Evolutionary conservation across 192 early-diverging fungal species (phyloP), one percentile per base, ranked within the genome.

Genomic region (Umbelopsis isabellina): DNA sequence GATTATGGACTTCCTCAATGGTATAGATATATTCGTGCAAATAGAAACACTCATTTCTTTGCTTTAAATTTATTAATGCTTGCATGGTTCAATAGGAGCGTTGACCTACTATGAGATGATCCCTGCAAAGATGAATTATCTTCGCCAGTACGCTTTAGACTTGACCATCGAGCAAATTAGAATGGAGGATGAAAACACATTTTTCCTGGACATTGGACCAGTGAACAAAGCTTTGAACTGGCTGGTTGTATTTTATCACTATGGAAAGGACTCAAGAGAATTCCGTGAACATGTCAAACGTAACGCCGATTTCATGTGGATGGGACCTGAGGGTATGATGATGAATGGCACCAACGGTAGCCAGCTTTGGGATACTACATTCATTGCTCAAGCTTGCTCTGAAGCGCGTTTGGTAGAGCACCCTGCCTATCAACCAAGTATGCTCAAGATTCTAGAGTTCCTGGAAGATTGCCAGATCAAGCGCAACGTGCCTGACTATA

Each of bases 331-430:
- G 70, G 97, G 97, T 2, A 88, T 99, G 91, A 92, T 94, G 79
- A 92, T 93, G 81, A 94, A 93, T 73, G 96, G 96, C 11, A 99
- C 97, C 16, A 98, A 99, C 69, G 97, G 97, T 12, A 93, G 91
- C 66, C 97, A 99, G 78, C 80, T 98, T 44, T 99, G 97, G 97
- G 97, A 99, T 78, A 91, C 94, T 2, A 87, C 94, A 1, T 93
- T 98, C 80, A 79, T 87, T 41, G 89, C 89, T 37, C 96, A 97
- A 73, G 97, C 96, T 0, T 77, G 86, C 2, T 82, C 92, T 5
- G 97, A 98, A 53, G 79, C 90, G 7, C 88, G 89, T 10, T 80
- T 98, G 37, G 95, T 90, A 0, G 73, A 90, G 5, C 86, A 91
- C 61, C 73, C 81, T 23, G 83, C 89, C 41, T 94, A 92, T 75